phyloP scores from a whole-genome alignment of 2,329 filamentous ascomycete genomes.

The Diaporthe caulivora region DNA sequence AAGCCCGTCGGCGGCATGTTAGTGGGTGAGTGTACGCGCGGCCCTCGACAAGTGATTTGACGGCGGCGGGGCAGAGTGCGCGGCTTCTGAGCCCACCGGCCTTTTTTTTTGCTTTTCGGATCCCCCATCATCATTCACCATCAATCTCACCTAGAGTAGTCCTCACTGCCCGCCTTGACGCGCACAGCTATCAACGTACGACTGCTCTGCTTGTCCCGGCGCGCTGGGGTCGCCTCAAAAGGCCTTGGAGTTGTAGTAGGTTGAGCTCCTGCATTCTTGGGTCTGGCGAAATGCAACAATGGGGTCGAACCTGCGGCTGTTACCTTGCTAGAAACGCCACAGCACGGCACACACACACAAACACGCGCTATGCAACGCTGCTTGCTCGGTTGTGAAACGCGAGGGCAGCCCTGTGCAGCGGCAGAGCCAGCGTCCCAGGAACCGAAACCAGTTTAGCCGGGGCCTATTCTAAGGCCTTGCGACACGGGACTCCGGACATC shows the following conservation, averaged over 20 bases:
- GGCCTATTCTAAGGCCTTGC: slow-evolving; percentile 29
- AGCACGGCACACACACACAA: not conserved
- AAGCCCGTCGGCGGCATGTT: slow-evolving; percentile 4
- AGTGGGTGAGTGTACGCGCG: slow-evolving; percentile 35
- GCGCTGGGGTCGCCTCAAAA: not conserved
- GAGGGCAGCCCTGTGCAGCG: slow-evolving; percentile 15
- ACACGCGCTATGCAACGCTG: slow-evolving; percentile 2
- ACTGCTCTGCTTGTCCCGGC: not conserved
- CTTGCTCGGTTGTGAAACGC: slow-evolving; percentile 15
- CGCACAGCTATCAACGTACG: slow-evolving; percentile 13
- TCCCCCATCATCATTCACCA: not conserved
- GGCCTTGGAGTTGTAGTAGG: not conserved
- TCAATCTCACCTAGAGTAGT: not conserved
- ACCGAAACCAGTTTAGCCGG: slow-evolving; percentile 13
- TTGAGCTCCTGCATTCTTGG: slow-evolving; percentile 19
- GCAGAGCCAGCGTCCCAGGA: not conserved
- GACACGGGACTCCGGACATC: slow-evolving; percentile 22
- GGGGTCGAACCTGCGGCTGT: slow-evolving; percentile 3
- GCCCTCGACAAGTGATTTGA: slow-evolving; percentile 33
- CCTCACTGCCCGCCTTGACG: slow-evolving; percentile 21
- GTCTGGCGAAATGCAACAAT: slow-evolving; percentile 13
- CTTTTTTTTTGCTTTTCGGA: not conserved
- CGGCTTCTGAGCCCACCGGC: slow-evolving; percentile 18
- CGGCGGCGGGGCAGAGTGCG: slow-evolving; percentile 33
- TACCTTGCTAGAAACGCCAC: slow-evolving; percentile 1